These are phyloP conservation scores for Neurospora sp. DNA, from an alignment of 495 filamentous ascomycete genomes.

Conservation along the genomic window DNA sequence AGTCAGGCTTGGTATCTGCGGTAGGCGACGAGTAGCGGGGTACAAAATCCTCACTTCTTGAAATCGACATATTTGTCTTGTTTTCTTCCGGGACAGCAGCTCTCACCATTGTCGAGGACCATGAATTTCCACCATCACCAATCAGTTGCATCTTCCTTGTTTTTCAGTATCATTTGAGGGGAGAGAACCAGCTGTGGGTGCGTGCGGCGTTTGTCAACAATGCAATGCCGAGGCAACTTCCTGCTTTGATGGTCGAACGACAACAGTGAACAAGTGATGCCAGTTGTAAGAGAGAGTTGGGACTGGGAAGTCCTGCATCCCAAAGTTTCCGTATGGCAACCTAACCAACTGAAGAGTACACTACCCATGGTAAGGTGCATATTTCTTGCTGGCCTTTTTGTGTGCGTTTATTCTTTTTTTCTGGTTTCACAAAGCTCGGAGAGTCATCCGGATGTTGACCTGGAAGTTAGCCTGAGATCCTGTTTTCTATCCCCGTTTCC, in stretches of 20 bases:
- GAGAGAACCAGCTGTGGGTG: background rate
- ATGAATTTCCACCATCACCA: no score
- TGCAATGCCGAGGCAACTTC: background rate
- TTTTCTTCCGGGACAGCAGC: background rate
- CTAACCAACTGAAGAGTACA: no score
- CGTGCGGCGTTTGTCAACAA: background rate
- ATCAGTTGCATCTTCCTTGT: background rate
- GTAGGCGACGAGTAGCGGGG: background rate
- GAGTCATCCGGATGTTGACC: no score
- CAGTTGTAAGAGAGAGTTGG: no score
- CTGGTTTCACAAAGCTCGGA: no score
- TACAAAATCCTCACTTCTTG: background rate
- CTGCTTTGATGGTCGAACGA: background rate
- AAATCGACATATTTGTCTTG: background rate
- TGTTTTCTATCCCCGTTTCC: background rate
- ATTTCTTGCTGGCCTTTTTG: no score
- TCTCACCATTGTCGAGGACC: background rate
- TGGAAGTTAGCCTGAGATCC: no score
- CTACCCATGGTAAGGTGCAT: no score
- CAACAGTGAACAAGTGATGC: no score
- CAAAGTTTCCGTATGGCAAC: no score
- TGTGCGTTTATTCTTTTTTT: no score
- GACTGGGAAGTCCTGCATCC: no score
- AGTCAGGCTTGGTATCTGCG: background rate
- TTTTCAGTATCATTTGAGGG: background rate